phyloP scores from a whole-genome alignment of 2,329 filamentous ascomycete genomes.

The Lecanicillium sp. region DNA sequence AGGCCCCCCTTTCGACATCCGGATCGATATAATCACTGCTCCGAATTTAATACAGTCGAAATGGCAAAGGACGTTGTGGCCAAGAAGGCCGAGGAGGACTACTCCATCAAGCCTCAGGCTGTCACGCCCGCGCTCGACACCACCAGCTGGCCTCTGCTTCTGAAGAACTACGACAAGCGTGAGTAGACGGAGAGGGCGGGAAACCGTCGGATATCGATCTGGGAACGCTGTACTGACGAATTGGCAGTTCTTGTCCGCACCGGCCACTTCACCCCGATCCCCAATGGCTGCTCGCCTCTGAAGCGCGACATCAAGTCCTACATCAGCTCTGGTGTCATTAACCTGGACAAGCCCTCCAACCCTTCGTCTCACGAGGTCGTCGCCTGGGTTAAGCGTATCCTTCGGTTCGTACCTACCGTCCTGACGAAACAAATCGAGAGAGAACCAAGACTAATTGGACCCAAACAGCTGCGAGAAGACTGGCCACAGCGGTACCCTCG shows the following conservation, averaged over 20 bases:
- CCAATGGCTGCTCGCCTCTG: constrained; percentile 82
- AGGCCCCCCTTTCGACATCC: constrained; percentile 18
- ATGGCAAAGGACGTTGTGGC: constrained; percentile 44
- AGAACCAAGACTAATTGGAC: constrained; percentile 3
- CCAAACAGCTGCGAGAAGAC: constrained; percentile 66
- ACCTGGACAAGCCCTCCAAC: constrained; percentile 81
- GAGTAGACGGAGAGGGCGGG: constrained; percentile 34
- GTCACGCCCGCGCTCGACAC: constrained; percentile 73
- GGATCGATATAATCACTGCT: neutral
- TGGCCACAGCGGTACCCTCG: constrained; percentile 94
- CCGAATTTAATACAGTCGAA: constrained; percentile 1
- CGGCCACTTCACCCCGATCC: constrained; percentile 94
- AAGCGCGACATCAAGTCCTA: constrained; percentile 96
- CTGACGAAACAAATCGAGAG: neutral
- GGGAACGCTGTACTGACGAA: constrained; percentile 18
- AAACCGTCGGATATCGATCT: constrained; percentile 9
- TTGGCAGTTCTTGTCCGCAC: constrained; percentile 78
- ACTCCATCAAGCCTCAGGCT: constrained; percentile 88
- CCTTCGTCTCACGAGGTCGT: constrained; percentile 98
- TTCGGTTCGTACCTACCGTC: constrained; percentile 56
- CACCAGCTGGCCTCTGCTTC: constrained; percentile 83
- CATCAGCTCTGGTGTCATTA: constrained; percentile 95
- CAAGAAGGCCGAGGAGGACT: constrained; percentile 56
- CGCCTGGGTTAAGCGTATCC: constrained; percentile 97
- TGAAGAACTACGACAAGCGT: constrained; percentile 95